Evolutionary conservation across 1,284 basidiomycete genomes (phyloP).

Genomic region (Heterobasidion irregulare): DNA sequence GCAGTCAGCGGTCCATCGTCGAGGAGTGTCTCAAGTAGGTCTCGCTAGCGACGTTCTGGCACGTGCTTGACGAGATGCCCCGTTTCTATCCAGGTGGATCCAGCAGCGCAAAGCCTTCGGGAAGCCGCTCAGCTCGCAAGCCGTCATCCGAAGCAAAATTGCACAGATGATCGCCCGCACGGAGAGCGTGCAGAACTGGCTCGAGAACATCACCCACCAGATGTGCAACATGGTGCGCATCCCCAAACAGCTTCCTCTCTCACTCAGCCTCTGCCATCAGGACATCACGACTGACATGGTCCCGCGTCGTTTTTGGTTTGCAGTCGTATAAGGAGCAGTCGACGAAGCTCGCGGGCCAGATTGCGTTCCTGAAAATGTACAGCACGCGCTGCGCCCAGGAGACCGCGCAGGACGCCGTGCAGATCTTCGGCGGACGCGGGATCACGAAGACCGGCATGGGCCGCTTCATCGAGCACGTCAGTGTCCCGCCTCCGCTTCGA

Average conservation of each 20-base stretch:
- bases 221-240: slow-evolving; percentile 74
- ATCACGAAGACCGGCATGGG: slow-evolving; percentile 51
- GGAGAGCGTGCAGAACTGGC: slow-evolving; percentile 85
- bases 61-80: too few species aligned
- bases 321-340: slow-evolving; percentile 80
- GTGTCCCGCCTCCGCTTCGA: slow-evolving; percentile 10
- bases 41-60: too few species aligned
- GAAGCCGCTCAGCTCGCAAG: slow-evolving; percentile 84
- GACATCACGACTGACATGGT: too few species aligned
- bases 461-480: slow-evolving; percentile 43
- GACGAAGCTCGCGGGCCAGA: slow-evolving; percentile 54
- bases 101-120: slow-evolving; percentile 83
- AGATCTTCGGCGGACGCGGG: slow-evolving; percentile 44
- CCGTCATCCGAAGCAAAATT: slow-evolving; percentile 88
- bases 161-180: slow-evolving; percentile 85
- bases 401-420: slow-evolving; percentile 59
- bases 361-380: slow-evolving; percentile 34
- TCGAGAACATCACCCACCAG: slow-evolving; percentile 84
- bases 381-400: slow-evolving; percentile 59
- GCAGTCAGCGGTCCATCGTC: slow-evolving; percentile 63
- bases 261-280: too few species aligned
- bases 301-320: slow-evolving; percentile 15
- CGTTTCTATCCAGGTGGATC: slow-evolving; percentile 66
- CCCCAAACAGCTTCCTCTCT: neutral
- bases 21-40: slow-evolving; percentile 55